Evolutionary conservation across 1,284 basidiomycete genomes (phyloP).

Genomic region (Lignosus rhinocerotis): DNA sequence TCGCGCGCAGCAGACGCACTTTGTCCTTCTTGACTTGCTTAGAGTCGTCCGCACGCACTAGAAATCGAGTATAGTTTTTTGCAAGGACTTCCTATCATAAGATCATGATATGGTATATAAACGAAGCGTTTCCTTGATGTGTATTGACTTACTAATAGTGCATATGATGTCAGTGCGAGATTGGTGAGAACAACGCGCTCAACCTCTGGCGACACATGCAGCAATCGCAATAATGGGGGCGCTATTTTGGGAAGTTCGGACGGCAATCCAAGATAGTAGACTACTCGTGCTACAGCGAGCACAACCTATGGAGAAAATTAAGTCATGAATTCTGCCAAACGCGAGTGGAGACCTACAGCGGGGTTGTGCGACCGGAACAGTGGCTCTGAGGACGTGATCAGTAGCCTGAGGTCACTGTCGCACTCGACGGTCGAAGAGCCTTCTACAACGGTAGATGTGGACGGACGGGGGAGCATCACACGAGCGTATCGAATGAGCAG

Average conservation of each 20-base stretch:
- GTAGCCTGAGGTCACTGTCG: conserved; percentile 77
- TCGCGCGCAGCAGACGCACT: conserved; percentile 65
- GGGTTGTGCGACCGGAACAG: conserved; percentile 85
- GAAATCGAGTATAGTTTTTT: conserved; percentile 62
- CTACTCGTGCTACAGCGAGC: conserved; percentile 67
- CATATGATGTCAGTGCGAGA: conserved; percentile 61
- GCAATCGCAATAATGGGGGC: conserved; percentile 68
- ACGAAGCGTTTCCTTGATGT: neutral
- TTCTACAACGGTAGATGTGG: conserved; percentile 31
- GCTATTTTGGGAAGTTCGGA: conserved; percentile 57
- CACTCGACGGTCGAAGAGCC: conserved; percentile 45
- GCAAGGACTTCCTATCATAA: conserved; percentile 46
- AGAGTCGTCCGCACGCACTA: conserved; percentile 69
- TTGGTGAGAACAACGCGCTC: conserved; percentile 76
- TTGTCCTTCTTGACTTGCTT: conserved; percentile 71
- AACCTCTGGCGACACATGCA: conserved; percentile 65
- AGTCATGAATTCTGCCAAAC: neutral
- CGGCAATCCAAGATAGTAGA: conserved; percentile 73
- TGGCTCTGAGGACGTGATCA: conserved; percentile 73
- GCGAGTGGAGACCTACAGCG: conserved; percentile 54
- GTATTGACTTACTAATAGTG: conserved; percentile 54
- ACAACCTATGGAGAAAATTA: conserved; percentile 56
- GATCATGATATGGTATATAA: neutral
- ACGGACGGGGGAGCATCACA: conserved; percentile 80
- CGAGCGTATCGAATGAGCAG: conserved; percentile 84